Evolutionary conservation across 2,329 filamentous ascomycete species (phyloP), one percentile per base, ranked within the genome.

Genomic region (Alternaria tenuissima): DNA sequence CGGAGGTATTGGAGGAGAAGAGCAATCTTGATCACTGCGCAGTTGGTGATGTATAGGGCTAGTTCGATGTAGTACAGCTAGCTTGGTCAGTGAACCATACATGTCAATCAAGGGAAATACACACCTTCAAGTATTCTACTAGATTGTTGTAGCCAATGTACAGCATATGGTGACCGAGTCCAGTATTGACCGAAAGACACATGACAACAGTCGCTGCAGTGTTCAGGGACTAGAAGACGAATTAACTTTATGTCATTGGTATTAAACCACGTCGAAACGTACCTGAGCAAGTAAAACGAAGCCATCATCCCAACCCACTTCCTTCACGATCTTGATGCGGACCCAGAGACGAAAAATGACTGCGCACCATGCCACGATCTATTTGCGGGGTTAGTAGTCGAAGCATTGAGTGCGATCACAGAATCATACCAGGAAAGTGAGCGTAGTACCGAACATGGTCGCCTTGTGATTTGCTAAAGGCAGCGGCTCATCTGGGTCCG

Each of bases 1-100:
- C 77, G 77, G 8, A 78, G 66, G 48, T 78, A 79, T 57, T 79
- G 77, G 14, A 76, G 38, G 0, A 79, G 68, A 5, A 79, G 62
- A 3, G 77, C 75, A 3, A 76, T 47, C 52, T 79, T 79, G 68
- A 79, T 77, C 20, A 78, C 22, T 14, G 69, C 64, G 7, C 70
- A 74, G 20, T 76, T 64, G 18, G 64, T 70, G n/a, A 74, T 58
- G 57, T 78, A 78, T 7, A 74, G 38, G 5, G 62, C 65, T 36
- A 76, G 68, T 47, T 64, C 69, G 26, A 74, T 54, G 43, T 75
- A 77, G 47, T 74, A 77, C 14, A 63, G 26, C 72, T 76, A n/a
- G 22, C 16, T 49, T 36, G 41, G 26, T 58, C 28, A 59, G 34
- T 24, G 9, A 8, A 16, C 8, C n/a, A 12, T 24, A 26, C 12